Conservation (phyloP, 495 filamentous ascomycete species). For the Sporormia fimetaria region DNA sequence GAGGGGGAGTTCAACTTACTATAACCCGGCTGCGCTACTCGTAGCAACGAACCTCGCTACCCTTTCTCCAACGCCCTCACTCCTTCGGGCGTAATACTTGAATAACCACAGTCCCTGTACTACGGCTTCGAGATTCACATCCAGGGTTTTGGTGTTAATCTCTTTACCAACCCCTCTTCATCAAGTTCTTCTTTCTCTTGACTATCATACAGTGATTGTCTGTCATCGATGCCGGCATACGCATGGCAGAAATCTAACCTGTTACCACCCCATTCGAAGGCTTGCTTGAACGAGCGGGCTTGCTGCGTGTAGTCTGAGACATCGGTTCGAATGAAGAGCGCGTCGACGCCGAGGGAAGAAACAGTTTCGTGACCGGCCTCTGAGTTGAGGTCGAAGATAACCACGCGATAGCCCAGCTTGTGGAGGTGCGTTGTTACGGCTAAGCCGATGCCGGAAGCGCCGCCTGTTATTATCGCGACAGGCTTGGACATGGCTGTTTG, state of each 20-base stretch:
- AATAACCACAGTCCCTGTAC: slow-evolving; percentile 39
- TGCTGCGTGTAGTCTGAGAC: slow-evolving; percentile 34
- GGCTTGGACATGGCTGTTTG: slow-evolving; percentile 11
- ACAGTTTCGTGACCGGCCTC: slow-evolving; percentile 18
- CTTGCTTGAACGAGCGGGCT: slow-evolving; percentile 33
- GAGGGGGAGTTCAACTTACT: slow-evolving; percentile 4
- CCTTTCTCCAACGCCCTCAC: slow-evolving; percentile 12
- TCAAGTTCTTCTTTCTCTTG: slow-evolving; percentile 20
- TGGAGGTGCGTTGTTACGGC: slow-evolving; percentile 35
- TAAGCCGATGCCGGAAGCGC: slow-evolving; percentile 37
- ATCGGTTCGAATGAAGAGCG: slow-evolving; percentile 31
- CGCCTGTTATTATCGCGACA: slow-evolving; percentile 35
- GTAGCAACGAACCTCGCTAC: slow-evolving; percentile 22
- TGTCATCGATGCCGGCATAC: slow-evolving; percentile 39
- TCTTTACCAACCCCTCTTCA: slow-evolving; percentile 25
- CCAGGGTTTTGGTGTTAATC: slow-evolving; percentile 35
- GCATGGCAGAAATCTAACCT: slow-evolving; percentile 38
- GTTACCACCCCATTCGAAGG: slow-evolving; percentile 29
- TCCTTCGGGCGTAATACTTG: slow-evolving; percentile 34
- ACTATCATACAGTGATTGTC: slow-evolving; percentile 16
- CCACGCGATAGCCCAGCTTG: slow-evolving; percentile 29
- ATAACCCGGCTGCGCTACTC: slow-evolving; percentile 13
- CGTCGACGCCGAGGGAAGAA: slow-evolving; percentile 14
- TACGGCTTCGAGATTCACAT: slow-evolving; percentile 35
- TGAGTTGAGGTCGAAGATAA: slow-evolving; percentile 37